Base-by-base conservation (phyloP, 768 basidiomycete genomes). In the Hygrophoropsis aurantiaca region DNA sequence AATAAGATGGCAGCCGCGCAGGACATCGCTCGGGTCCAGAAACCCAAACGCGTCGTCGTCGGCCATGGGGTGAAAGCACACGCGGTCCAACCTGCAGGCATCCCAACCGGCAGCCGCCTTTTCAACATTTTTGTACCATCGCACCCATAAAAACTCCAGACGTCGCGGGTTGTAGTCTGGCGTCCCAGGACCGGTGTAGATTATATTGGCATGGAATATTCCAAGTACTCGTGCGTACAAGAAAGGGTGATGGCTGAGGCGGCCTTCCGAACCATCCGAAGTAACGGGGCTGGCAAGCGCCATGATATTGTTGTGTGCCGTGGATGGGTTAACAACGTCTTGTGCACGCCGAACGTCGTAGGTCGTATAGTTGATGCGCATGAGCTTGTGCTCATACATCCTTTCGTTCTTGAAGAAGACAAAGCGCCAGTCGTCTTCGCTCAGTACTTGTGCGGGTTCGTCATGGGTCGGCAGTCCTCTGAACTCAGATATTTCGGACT, bases 301-400 rank as follows among this genome's bases (percentile, higher is more conserved):
- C 61, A 65, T 63, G 38, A 63, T 45, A 40, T 60, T 34, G 32
- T 46, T 27, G 24, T 53, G 54, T 15, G 21, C 10, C 13, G 43
- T 49, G 11, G 18, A 30, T 4, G 51, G 24, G 13, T 60, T 54
- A 23, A 64, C 46, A 10, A 47, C 18, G 40, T 63, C 59, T 33
- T 55, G 44, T 11, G 34, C 54, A 0, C 54, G 42, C 4, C 54
- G 54, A 1, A 66, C 30, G 47, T 66, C 54, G 24, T 66, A 66
- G 1, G 55, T 64, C 8, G 60, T 68, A 40, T 62, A 62, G 36
- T 65, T 62, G 30, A 68, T 25, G 3, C 45, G 45, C 15, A 64
- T n/a, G 1, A 48, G 49, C 25, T 58, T 51, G 45, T 64, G 62
- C 8, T 38, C 23, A 47, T 65, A 63, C 10, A 63, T 50, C 3